Conservation (phyloP, 2,329 filamentous ascomycete species). For the Microdochium trichocladiopsis region DNA sequence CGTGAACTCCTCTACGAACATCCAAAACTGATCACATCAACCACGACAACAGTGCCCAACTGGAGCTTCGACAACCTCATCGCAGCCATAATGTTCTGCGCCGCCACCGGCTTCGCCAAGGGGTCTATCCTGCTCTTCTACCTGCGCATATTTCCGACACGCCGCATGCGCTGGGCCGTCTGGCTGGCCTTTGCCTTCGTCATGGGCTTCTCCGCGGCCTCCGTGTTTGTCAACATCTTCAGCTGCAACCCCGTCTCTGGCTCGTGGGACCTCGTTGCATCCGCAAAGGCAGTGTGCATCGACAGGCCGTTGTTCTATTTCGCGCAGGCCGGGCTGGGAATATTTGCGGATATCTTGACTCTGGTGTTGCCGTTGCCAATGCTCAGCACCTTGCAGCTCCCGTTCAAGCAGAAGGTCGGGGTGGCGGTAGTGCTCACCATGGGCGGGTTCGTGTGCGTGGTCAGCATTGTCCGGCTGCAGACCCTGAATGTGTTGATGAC, state of each 20-base stretch:
- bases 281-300: slow-evolving; percentile 13
- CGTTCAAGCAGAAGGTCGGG: slow-evolving; percentile 31
- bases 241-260: slow-evolving; percentile 15
- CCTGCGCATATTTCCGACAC: slow-evolving; percentile 15
- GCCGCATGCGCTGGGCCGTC: slow-evolving; percentile 9
- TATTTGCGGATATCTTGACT: slow-evolving; percentile 15
- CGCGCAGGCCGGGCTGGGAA: slow-evolving; percentile 15
- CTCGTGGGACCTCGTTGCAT: slow-evolving; percentile 13
- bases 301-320: slow-evolving; percentile 17
- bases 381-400: slow-evolving; percentile 33
- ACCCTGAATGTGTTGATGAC: slow-evolving; percentile 7
- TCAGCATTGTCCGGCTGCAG: slow-evolving; percentile 12
- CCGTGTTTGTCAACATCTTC: slow-evolving; percentile 15
- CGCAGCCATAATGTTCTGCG: slow-evolving; percentile 11
- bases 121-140: slow-evolving; percentile 17
- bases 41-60: slow-evolving; percentile 1
- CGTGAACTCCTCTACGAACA: not conserved
- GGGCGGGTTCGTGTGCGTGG: slow-evolving; percentile 11
- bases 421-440: slow-evolving; percentile 32
- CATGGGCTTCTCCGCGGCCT: slow-evolving; percentile 12
- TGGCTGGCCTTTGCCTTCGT: slow-evolving; percentile 14
- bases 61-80: slow-evolving; percentile 8
- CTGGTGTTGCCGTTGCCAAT: slow-evolving; percentile 30
- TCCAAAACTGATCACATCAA: too few species aligned
- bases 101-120: slow-evolving; percentile 13